These are phyloP conservation scores for Adansonia madagascariensis DNA, from an alignment of 441 rosid species.

Conservation along the genomic window DNA sequence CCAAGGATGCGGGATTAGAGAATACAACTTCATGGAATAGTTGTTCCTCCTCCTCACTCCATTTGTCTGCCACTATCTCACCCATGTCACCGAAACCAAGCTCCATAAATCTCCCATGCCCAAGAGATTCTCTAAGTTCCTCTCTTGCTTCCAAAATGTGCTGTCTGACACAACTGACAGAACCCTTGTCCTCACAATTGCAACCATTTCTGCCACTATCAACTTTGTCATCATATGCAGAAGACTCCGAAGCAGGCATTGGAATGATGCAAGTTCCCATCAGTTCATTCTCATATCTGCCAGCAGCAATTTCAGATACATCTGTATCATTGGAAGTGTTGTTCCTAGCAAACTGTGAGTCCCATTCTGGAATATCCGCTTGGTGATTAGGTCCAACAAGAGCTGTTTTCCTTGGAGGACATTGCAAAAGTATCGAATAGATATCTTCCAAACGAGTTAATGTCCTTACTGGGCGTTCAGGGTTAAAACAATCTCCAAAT, in stretches of 20 bases:
- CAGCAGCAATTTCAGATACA: conserved; percentile 26
- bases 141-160: conserved; percentile 57
- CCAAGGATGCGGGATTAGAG: conserved; percentile 46
- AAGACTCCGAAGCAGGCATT: conserved; percentile 36
- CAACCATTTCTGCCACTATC: conserved; percentile 59
- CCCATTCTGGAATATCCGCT: conserved; percentile 51
- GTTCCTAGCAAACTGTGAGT: conserved; percentile 8
- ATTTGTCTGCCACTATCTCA: conserved; percentile 50
- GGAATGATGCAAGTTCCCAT: conserved; percentile 39
- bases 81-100: conserved; percentile 62
- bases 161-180: conserved; percentile 50
- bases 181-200: conserved; percentile 46
- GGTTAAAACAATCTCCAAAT: conserved; percentile 37
- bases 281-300: conserved; percentile 26
- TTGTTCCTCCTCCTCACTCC: conserved; percentile 59
- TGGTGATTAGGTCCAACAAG: conserved; percentile 57
- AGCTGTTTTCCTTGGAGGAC: conserved; percentile 43
- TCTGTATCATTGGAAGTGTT: conserved; percentile 13
- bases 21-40: conserved; percentile 50
- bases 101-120: conserved; percentile 42
- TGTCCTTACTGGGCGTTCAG: conserved; percentile 35
- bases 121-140: conserved; percentile 35
- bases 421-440: conserved; percentile 40
- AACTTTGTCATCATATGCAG: conserved; percentile 20
- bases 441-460: conserved; percentile 36